These are phyloP conservation scores for Notholithocarpus densiflorus DNA, from an alignment of 306 rosid species.

Conservation along the genomic window DNA sequence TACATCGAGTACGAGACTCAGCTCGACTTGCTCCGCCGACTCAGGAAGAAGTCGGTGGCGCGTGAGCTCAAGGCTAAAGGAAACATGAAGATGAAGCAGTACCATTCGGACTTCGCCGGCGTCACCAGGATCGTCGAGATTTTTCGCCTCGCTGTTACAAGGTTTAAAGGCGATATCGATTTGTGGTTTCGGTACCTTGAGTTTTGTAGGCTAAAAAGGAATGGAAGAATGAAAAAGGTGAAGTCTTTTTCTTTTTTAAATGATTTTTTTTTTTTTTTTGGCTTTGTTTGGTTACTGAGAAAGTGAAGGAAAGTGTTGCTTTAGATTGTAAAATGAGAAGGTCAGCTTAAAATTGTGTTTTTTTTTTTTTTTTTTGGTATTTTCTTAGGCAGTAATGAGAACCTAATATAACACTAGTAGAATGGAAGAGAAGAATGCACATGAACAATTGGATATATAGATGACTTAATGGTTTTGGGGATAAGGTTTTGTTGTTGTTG, in stretches of 20 bases:
- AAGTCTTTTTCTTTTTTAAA: background rate
- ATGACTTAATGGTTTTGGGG: too few species aligned
- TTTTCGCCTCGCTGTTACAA: constrained; percentile 40
- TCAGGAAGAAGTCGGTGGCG: constrained; percentile 38
- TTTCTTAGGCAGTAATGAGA: too few species aligned
- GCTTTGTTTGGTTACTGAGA: background rate
- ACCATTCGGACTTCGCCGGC: constrained; percentile 42
- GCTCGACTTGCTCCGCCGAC: constrained; percentile 43
- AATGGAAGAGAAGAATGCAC: too few species aligned
- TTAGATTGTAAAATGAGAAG: background rate
- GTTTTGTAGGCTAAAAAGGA: constrained; percentile 55
- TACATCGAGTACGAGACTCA: constrained; percentile 55
- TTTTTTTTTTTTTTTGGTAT: too few species aligned
- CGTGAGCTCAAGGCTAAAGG: constrained; percentile 38
- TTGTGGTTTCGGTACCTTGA: constrained; percentile 69
- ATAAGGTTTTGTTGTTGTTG: background rate
- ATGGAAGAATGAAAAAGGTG: constrained; percentile 90
- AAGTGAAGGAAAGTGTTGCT: background rate
- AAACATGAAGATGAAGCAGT: constrained; percentile 35
- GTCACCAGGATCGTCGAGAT: constrained; percentile 39
- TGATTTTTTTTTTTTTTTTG: background rate
- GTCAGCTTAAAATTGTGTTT: background rate
- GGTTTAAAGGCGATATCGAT: constrained; percentile 51
- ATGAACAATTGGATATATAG: too few species aligned
- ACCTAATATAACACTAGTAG: too few species aligned